Evolutionary conservation across 805 yeast genomes (phyloP).

Genomic region (Candida hungchunana): DNA sequence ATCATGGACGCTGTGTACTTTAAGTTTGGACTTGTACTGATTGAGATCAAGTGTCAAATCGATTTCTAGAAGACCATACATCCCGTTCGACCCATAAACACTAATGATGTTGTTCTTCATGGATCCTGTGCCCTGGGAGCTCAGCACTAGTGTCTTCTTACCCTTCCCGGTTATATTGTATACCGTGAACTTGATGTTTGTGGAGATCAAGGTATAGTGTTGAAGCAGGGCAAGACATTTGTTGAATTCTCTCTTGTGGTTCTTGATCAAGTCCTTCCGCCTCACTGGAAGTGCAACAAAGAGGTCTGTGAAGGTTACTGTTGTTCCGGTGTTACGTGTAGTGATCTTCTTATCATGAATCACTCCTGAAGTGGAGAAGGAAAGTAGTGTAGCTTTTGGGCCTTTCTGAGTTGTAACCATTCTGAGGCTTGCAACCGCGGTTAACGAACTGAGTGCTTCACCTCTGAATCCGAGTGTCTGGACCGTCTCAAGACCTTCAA

Average conservation of each 20-base stretch:
- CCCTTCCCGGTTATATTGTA: constrained; percentile 45
- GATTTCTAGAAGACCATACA: constrained; percentile 52
- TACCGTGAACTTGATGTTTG: constrained; percentile 54
- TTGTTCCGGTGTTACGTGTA: constrained; percentile 66
- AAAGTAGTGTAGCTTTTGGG: constrained; percentile 56
- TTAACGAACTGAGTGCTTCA: constrained; percentile 71
- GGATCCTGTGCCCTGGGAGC: constrained; percentile 48
- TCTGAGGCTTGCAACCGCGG: constrained; percentile 47
- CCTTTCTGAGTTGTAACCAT: constrained; percentile 47
- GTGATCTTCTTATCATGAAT: constrained; percentile 38
- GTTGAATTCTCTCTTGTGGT: constrained; percentile 65
- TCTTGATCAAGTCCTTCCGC: constrained; percentile 63
- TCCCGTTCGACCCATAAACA: constrained; percentile 67
- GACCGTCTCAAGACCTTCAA: constrained; percentile 50
- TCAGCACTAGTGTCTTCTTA: constrained; percentile 50
- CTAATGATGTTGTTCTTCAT: constrained; percentile 57
- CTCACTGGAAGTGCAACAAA: constrained; percentile 81
- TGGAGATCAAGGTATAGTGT: constrained; percentile 61
- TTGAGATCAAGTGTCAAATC: constrained; percentile 37
- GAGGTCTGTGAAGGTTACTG: constrained; percentile 50
- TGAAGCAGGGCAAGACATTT: constrained; percentile 60
- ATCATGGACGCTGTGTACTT: constrained; percentile 8
- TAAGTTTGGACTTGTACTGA: constrained; percentile 19
- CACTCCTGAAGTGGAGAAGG: constrained; percentile 52
- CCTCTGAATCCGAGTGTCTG: constrained; percentile 73